phyloP scores from a whole-genome alignment of 257 asterid species.

The Thymus mandschuricus region DNA sequence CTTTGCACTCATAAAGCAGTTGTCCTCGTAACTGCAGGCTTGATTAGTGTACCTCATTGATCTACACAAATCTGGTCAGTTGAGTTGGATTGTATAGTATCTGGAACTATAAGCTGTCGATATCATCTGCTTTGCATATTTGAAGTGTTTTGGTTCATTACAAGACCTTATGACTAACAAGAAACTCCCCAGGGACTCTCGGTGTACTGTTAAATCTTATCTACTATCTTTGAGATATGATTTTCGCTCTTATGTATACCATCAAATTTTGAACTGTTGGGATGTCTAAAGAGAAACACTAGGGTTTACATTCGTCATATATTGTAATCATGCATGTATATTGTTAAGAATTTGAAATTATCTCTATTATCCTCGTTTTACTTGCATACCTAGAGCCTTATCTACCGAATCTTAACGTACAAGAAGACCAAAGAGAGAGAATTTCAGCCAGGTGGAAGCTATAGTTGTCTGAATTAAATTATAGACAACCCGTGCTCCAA shows the following conservation, averaged over 20 bases:
- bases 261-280: neutral
- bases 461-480: constrained; percentile 4
- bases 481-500: neutral
- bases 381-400: neutral
- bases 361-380: neutral
- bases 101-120: neutral
- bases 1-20: too few species aligned
- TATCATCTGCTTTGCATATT: neutral
- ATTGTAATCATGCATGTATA: neutral
- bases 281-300: neutral
- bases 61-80: neutral
- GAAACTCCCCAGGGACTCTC: neutral
- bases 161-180: constrained; percentile 6
- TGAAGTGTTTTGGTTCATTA: neutral
- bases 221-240: neutral
- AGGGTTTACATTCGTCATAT: neutral
- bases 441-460: constrained; percentile 16
- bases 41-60: too few species aligned
- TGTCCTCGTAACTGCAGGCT: too few species aligned
- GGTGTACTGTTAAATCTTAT: neutral
- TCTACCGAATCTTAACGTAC: neutral
- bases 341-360: neutral
- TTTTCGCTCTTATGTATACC: neutral
- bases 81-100: constrained; percentile 5
- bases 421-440: constrained; percentile 3